Conservation (phyloP, 1,284 basidiomycete genomes). For the Sparassis latifolia region DNA sequence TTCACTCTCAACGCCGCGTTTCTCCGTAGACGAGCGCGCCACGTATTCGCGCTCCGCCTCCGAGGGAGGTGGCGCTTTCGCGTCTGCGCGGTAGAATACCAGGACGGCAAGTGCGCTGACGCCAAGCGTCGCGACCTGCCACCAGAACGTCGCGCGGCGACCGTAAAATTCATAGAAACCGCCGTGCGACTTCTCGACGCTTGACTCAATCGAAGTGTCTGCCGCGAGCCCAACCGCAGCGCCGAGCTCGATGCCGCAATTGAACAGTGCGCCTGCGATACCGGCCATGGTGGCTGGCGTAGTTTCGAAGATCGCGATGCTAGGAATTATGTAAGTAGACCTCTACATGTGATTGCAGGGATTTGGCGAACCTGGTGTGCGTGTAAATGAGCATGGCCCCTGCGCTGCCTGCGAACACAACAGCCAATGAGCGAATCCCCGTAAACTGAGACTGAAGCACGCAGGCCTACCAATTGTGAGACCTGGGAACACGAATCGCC, state of each 20-base stretch:
- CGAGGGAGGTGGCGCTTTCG: too few species aligned
- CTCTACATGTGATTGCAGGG: background rate
- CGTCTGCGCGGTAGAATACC: background rate
- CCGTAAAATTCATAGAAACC: constrained; percentile 8
- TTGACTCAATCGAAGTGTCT: constrained; percentile 17
- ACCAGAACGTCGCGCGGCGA: constrained; percentile 11
- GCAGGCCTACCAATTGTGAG: constrained; percentile 1
- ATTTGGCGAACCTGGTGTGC: constrained; percentile 9
- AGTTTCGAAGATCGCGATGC: constrained; percentile 16
- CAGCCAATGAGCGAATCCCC: too few species aligned
- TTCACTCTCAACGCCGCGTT: too few species aligned
- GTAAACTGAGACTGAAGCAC: too few species aligned
- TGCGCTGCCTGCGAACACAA: constrained; percentile 12
- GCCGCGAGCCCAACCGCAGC: constrained; percentile 12
- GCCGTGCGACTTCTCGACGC: constrained; percentile 11
- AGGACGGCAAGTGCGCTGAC: background rate
- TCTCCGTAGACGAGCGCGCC: too few species aligned
- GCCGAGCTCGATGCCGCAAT: constrained; percentile 18
- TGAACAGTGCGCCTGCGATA: constrained; percentile 20
- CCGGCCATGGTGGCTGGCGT: constrained; percentile 17
- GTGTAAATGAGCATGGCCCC: constrained; percentile 16
- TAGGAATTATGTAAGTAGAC: background rate
- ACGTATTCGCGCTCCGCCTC: too few species aligned
- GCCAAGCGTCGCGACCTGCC: constrained; percentile 10
- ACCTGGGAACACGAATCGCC: constrained; percentile 18